Conservation (phyloP, 2,329 filamentous ascomycete genomes). For the Penicillium crustosum region DNA sequence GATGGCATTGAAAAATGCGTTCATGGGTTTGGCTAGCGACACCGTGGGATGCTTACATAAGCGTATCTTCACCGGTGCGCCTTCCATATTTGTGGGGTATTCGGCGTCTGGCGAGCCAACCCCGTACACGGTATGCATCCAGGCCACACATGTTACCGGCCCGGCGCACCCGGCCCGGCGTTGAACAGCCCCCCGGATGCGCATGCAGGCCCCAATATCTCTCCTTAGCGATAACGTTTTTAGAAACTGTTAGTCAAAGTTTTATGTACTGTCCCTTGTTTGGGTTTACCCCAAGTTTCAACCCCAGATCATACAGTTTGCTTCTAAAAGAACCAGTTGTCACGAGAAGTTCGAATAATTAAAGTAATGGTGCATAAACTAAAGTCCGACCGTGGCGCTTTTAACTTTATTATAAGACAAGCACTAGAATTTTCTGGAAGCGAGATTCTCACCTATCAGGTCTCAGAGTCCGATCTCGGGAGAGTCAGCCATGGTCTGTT, state of each 20-base stretch:
- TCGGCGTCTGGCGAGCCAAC: conserved; percentile 1
- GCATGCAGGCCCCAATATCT: no score
- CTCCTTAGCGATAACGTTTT: not conserved
- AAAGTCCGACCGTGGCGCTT: not conserved
- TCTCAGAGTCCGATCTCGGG: not conserved
- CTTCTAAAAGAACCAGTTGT: not conserved
- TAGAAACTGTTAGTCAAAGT: conserved; percentile 1
- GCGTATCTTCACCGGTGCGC: not conserved
- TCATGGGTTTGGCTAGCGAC: not conserved
- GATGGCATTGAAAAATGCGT: not conserved
- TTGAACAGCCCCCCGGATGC: not conserved
- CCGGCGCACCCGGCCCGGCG: conserved; percentile 11
- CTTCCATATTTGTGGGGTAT: conserved; percentile 1
- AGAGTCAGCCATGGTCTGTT: not conserved
- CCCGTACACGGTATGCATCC: not conserved
- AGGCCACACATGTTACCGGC: not conserved
- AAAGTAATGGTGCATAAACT: not conserved
- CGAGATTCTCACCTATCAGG: not conserved
- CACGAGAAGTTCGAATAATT: not conserved
- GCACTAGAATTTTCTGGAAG: conserved; percentile 11
- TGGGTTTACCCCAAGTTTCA: conserved; percentile 1
- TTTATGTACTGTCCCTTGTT: not conserved
- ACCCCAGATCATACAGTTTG: not conserved
- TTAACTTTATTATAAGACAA: not conserved
- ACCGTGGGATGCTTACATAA: conserved; percentile 3